Evolutionary conservation across 139 green algal species (phyloP).

Genomic region (Coccomyxa sp.): DNA sequence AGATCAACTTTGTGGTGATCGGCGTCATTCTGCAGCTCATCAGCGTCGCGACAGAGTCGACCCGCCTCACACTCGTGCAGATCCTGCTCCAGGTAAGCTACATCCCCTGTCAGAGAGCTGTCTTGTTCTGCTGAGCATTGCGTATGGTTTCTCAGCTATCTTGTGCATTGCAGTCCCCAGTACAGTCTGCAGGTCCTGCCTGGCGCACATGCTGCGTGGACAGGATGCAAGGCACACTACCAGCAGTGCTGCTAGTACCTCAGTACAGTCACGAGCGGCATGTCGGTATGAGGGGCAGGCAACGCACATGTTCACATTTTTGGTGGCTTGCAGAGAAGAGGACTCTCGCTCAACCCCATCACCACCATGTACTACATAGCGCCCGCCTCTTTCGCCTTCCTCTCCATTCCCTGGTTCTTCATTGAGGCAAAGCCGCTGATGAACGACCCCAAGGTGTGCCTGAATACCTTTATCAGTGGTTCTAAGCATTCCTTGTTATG

Average conservation of each 20-base stretch:
- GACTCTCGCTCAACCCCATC: constrained; percentile 58
- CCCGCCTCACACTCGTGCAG: constrained; percentile 57
- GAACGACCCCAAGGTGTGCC: neutral
- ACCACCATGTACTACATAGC: constrained; percentile 61
- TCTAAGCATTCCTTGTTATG: neutral
- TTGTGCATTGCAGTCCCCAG: too few species aligned
- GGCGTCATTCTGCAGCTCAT: constrained; percentile 89
- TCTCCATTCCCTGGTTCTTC: constrained; percentile 33
- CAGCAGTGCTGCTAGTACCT: too few species aligned
- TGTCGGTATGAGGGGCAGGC: too few species aligned
- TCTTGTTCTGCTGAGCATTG: too few species aligned
- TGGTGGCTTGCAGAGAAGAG: constrained; percentile 16
- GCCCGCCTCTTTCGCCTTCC: constrained; percentile 36
- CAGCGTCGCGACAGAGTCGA: constrained; percentile 70
- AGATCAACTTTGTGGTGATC: constrained; percentile 82
- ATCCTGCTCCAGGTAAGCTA: constrained; percentile 34
- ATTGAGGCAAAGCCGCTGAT: neutral
- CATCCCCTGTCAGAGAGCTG: too few species aligned
- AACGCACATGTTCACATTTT: too few species aligned
- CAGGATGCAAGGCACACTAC: too few species aligned
- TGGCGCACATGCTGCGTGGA: too few species aligned
- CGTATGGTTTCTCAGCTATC: too few species aligned
- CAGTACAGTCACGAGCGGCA: too few species aligned
- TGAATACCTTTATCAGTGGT: neutral
- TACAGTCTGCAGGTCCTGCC: too few species aligned